Percentiles rank a stretch among this genome's conserved stretches.
Conservation (phyloP, 176 grass and related monocot genomes). For the Eleusine indica region DNA sequence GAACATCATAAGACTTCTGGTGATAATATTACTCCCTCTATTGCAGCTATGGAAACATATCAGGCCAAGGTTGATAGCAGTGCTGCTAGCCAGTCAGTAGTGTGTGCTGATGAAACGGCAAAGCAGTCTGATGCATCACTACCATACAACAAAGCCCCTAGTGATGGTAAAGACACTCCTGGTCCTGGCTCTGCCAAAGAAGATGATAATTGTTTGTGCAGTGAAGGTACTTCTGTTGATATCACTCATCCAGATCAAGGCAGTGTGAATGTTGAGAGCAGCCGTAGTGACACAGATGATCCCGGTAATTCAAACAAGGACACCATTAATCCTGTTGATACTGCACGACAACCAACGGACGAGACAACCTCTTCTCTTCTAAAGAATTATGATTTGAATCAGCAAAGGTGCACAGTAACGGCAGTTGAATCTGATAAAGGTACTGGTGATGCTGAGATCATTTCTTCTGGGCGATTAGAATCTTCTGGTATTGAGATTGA, state of each 20-base stretch:
- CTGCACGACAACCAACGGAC: neutral
- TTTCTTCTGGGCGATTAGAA: constrained; percentile 4
- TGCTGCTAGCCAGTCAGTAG: neutral
- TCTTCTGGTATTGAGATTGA: constrained; percentile 24
- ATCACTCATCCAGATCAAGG: constrained; percentile 16
- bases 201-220: constrained; percentile 25
- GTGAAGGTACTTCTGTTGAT: constrained; percentile 22
- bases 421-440: neutral
- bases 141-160: neutral
- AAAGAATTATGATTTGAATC: constrained; percentile 30
- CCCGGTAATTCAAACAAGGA: neutral
- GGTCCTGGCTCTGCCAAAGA: neutral
- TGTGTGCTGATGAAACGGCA: neutral
- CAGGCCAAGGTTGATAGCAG: constrained; percentile 35
- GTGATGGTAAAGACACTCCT: constrained; percentile 6
- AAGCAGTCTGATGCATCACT: neutral
- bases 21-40: constrained; percentile 26
- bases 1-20: constrained; percentile 22
- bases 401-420: neutral
- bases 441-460: constrained; percentile 9
- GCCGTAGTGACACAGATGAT: neutral
- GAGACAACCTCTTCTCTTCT: constrained; percentile 21
- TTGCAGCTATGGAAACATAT: neutral
- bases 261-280: neutral
- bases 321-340: neutral